Evolutionary conservation across 495 filamentous ascomycete genomes (phyloP), one percentile per base, ranked within the genome.

Genomic region (Polyplosphaeria fusca): DNA sequence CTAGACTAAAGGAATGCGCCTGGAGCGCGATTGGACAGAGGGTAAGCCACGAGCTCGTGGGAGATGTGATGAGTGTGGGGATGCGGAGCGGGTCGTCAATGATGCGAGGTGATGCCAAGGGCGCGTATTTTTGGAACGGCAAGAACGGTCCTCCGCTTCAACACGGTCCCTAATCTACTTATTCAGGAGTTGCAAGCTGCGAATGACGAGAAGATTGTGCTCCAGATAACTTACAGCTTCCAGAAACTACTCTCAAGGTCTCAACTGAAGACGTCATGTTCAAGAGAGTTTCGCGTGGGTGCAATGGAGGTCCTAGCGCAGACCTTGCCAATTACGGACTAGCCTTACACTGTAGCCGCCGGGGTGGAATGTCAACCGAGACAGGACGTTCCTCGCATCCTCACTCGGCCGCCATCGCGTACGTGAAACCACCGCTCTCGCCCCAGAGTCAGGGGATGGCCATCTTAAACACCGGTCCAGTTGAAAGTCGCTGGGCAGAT

Each of bases 81-180:
- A n/a, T n/a, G 46, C 13, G 25, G 5, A 19, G 11, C 9, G 23
- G 46, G 14, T 28, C 30, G 38, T 52, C n/a, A 14, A 5, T 12
- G 14, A 13, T 49, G 46, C 4, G 46, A 11, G 19, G 12, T 2
- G 16, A 12, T 37, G 50, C 50, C 50, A 53, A 53, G 50, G 50
- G 50, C 50, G 50, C 50, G 50, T 53, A 53, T 20, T 30, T 32
- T 45, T 53, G 26, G 30, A 9, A 9, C 30, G 30, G 30, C 30
- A 14, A 35, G 30, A 14, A 7, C 30, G 30, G 30, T 14, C 7
- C 30, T 35, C 14, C 7, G 30, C 7, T 14, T 35, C 7, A 14
- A 35, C 30, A 35, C 7, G 30, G 30, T 35, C 7, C 30, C 30
- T 35, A 7, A 14, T 7, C 30, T 7, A 7, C 30, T 35, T 35